Conservation (phyloP, 108 stramenopile genomes). For the Conticribra guillardii region DNA sequence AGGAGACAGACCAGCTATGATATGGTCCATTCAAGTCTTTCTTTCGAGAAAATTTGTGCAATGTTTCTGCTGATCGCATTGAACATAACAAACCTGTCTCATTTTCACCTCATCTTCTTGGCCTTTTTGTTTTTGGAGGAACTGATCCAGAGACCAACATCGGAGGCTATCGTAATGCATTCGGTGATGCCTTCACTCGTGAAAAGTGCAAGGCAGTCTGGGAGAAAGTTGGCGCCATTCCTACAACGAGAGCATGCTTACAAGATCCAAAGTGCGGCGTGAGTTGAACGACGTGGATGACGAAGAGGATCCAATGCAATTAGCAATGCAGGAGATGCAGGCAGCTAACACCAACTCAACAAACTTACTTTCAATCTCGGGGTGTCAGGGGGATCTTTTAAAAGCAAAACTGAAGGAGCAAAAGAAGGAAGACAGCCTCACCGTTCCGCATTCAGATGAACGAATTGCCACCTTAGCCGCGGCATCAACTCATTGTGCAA, state of each 20-base stretch:
- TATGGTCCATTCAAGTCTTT: conserved; percentile 14
- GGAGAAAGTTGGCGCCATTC: conserved; percentile 11
- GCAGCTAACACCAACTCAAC: conserved; percentile 6
- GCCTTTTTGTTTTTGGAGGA: conserved; percentile 19
- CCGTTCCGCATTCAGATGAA: neutral
- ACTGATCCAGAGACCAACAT: conserved; percentile 8
- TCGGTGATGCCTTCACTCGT: neutral
- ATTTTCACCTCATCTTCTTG: conserved; percentile 6
- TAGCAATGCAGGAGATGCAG: neutral
- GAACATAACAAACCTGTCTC: neutral
- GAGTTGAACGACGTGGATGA: neutral
- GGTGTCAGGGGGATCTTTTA: neutral
- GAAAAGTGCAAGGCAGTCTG: neutral
- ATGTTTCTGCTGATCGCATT: neutral
- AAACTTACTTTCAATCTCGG: neutral
- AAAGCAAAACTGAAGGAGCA: neutral
- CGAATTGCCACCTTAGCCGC: neutral
- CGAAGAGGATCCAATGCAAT: neutral
- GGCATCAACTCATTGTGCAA: neutral
- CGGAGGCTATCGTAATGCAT: neutral
- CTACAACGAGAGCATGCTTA: conserved; percentile 1
- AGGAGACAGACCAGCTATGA: conserved; percentile 5
- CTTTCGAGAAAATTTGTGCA: neutral
- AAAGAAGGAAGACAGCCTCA: neutral
- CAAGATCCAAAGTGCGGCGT: neutral